Percentiles rank a stretch among this genome's conserved stretches.
Evolutionary conservation across 2,329 filamentous ascomycete species (phyloP).

Genomic region (Bipolaris bicolor): DNA sequence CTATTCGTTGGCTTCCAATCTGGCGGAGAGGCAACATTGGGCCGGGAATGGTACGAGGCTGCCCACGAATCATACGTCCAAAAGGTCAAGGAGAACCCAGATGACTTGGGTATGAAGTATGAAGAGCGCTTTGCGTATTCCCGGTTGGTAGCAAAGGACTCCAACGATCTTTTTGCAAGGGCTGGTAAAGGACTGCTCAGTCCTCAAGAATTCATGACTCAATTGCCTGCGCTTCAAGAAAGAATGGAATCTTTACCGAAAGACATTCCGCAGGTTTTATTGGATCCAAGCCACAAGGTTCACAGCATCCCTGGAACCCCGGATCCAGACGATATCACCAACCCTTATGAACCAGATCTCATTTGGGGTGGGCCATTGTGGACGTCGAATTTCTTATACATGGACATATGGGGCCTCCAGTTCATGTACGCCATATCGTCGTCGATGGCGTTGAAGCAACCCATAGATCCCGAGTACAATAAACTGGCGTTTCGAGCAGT

Average conservation of each 20-base stretch:
- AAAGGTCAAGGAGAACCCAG: conserved; percentile 65
- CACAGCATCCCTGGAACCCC: conserved; percentile 65
- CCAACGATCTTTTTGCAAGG: conserved; percentile 76
- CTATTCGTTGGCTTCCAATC: conserved; percentile 83
- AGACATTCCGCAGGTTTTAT: conserved; percentile 66
- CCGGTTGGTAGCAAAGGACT: conserved; percentile 77
- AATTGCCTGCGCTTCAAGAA: conserved; percentile 59
- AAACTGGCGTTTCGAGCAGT: conserved; percentile 72
- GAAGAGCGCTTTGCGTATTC: conserved; percentile 70
- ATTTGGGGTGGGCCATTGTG: conserved; percentile 71
- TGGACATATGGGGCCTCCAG: conserved; percentile 79
- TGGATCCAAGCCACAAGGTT: conserved; percentile 67
- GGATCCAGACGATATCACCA: conserved; percentile 70
- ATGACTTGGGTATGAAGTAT: conserved; percentile 69
- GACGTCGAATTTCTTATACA: conserved; percentile 72
- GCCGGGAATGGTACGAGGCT: conserved; percentile 77
- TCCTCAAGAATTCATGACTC: conserved; percentile 66
- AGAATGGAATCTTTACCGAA: conserved; percentile 52
- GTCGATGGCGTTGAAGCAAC: conserved; percentile 61
- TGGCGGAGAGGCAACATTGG: conserved; percentile 74
- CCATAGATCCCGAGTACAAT: conserved; percentile 61
- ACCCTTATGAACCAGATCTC: conserved; percentile 74
- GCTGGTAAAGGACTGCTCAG: conserved; percentile 69
- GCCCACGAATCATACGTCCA: conserved; percentile 68
- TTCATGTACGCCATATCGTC: conserved; percentile 83